These are phyloP conservation scores for Albugo candida DNA, from an alignment of 352 stramenopile genomes.

Conservation along the genomic window DNA sequence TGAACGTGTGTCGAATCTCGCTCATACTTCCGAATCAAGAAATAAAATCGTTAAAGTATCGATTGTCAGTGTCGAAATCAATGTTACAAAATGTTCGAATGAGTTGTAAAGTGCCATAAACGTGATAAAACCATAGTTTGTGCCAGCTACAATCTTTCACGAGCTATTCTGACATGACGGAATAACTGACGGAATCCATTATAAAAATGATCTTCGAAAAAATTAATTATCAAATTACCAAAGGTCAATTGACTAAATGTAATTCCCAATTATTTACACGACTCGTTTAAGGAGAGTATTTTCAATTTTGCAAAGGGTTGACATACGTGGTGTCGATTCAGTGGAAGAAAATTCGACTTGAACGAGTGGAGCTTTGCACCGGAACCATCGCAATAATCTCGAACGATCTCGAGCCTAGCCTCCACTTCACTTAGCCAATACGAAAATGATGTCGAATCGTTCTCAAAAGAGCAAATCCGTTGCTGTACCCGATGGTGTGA, in stretches of 20 bases:
- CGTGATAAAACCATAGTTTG: constrained; percentile 5
- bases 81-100: neutral
- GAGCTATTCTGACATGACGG: constrained; percentile 1
- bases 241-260: constrained; percentile 3
- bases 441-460: constrained; percentile 6
- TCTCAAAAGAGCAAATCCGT: constrained; percentile 4
- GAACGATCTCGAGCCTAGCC: constrained; percentile 2
- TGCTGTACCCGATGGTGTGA: too few species aligned
- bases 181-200: constrained; percentile 6
- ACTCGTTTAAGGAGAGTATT: constrained; percentile 1
- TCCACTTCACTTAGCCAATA: neutral
- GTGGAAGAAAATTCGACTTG: constrained; percentile 5
- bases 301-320: constrained; percentile 1
- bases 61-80: neutral
- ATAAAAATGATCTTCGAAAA: constrained; percentile 6
- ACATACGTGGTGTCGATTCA: constrained; percentile 4
- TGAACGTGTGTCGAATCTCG: constrained; percentile 2
- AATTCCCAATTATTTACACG: constrained; percentile 6
- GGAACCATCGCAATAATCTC: constrained; percentile 3
- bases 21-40: constrained; percentile 4
- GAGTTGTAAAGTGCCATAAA: constrained; percentile 4
- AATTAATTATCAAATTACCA: constrained; percentile 2
- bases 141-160: neutral
- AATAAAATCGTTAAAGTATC: constrained; percentile 5
- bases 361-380: constrained; percentile 1